Base-by-base conservation (phyloP, 1,139 yeast genomes). In the Blastobotrys niveus region DNA sequence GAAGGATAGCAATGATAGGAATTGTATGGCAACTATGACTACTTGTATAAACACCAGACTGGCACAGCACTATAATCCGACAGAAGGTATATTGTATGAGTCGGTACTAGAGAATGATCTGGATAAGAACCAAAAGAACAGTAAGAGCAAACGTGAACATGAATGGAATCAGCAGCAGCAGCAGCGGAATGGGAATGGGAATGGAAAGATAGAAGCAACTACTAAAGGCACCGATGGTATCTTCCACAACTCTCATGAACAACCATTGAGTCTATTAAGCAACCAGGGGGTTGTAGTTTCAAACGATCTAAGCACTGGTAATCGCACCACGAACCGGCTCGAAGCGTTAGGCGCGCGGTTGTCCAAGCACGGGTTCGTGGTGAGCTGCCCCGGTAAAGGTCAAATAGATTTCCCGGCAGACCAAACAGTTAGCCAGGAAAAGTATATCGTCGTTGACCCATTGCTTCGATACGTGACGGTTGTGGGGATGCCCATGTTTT, bases 401-500 rank as follows among this genome's bases (percentile, higher is more conserved):
- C 2, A 3, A n/a, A 33, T 33, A 3, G 19, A 33, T n/a, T 33
- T 8, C 24, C 36, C 36, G 8, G 36, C 36, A 3, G 36, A 33
- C 19, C 22, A 33, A 33, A 33, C 36, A 6, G 22, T n/a, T 17
- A 17, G 36, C n/a, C 17, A 33, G 14, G 36, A 33, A 33, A 3
- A 20, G 19, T 19, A 15, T n/a, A 3, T 33, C n/a, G 36, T 17
- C 10, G 12, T 33, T 33, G 36, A 33, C 19, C 36, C 36, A 3
- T n/a, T 33, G 22, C 17, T 17, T n/a, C 20, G 36, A n/a, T 33
- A 33, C 24, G 9, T 33, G 10, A 33, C 36, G 7, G 36, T n/a
- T 6, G 36, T 33, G 6, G 36, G 36, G 24, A 33, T 33, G 36
- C 36, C 36, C 17, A 15, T 33, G n/a, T 33, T 33, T 33, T 33